phyloP scores from a whole-genome alignment of 805 yeast species.

The Pichia kluyveri region DNA sequence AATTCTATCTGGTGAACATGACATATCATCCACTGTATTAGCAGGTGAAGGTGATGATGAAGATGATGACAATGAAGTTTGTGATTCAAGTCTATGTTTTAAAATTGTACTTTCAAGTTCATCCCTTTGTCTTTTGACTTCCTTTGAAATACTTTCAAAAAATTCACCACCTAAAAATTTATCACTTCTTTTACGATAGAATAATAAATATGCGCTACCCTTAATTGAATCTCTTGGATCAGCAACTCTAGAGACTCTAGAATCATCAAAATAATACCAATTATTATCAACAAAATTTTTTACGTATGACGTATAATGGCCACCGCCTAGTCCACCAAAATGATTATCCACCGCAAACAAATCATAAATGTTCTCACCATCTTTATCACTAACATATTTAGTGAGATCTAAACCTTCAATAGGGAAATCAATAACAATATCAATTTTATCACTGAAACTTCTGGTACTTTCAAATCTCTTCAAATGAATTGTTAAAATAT shows the following conservation, averaged over 20 bases:
- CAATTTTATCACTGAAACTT: conserved; percentile 84
- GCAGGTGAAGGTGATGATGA: not conserved
- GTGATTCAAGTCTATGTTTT: not conserved
- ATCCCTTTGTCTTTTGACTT: conserved; percentile 25
- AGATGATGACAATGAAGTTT: not conserved
- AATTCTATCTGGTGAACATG: not conserved
- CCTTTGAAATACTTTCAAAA: conserved; percentile 31
- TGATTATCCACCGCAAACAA: conserved; percentile 91
- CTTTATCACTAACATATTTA: conserved; percentile 38
- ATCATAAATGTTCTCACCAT: conserved; percentile 54
- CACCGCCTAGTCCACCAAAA: conserved; percentile 94
- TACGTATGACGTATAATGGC: conserved; percentile 90
- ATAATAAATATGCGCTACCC: conserved; percentile 80
- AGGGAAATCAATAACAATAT: conserved; percentile 79
- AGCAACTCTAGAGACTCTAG: conserved; percentile 50
- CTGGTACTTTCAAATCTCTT: conserved; percentile 83
- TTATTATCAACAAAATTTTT: conserved; percentile 64
- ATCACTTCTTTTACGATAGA: conserved; percentile 54
- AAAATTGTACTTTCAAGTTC: conserved; percentile 4
- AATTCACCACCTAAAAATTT: conserved; percentile 39
- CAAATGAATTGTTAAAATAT: conserved; percentile 78
- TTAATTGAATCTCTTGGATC: conserved; percentile 54
- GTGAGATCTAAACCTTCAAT: conserved; percentile 70
- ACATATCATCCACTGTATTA: conserved; percentile 3
- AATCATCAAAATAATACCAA: conserved; percentile 91